These are phyloP conservation scores for Fusarium lyarnte DNA, from an alignment of 2,329 filamentous ascomycete species.

Conservation along the genomic window DNA sequence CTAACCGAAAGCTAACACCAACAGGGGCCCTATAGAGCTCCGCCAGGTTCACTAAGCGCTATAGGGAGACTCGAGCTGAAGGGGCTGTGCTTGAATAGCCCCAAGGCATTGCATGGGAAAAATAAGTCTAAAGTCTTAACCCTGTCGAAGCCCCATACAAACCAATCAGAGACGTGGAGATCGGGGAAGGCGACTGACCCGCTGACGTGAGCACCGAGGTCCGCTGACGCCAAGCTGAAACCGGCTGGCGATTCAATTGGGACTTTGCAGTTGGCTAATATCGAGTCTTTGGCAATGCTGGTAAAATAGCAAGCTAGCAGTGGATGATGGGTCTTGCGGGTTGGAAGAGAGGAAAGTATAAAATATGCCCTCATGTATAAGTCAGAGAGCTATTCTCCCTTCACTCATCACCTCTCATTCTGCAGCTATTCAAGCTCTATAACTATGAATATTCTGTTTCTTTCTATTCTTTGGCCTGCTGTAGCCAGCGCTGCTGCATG, in stretches of 20 bases:
- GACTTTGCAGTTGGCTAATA: not conserved
- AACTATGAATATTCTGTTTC: not conserved
- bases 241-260: not conserved
- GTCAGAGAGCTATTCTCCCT: not conserved
- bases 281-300: not conserved
- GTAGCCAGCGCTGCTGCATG: not conserved
- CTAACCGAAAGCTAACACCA: not conserved
- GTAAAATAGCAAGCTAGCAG: not conserved
- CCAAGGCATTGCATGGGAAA: not conserved
- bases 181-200: not conserved
- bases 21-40: not conserved
- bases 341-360: not conserved
- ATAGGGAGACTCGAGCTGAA: not conserved
- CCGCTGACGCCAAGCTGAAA: not conserved
- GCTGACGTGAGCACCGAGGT: not conserved
- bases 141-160: too few relatives aligned
- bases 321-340: not conserved
- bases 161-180: not conserved
- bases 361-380: not conserved
- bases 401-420: not conserved
- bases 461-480: not conserved
- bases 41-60: not conserved
- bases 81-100: not conserved
- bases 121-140: too few relatives aligned
- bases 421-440: not conserved